Percentiles rank a stretch among this genome's conserved stretches.
phyloP scores from a whole-genome alignment of 108 stramenopile genomes.

The Pseudonitzschia delicatissima region DNA sequence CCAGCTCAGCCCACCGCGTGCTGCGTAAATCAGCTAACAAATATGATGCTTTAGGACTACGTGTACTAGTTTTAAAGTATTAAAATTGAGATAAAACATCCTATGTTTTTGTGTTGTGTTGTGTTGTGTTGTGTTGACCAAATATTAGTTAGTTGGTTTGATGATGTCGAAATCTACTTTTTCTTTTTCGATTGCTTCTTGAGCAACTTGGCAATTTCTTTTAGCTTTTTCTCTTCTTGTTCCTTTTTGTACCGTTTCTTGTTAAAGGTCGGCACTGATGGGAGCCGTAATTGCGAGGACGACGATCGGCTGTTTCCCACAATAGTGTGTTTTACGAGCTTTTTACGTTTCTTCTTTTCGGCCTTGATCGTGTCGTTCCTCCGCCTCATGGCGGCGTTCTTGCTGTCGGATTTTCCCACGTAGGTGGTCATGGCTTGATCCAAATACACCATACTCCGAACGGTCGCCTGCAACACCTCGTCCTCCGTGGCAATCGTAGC shows the following conservation, averaged over 20 bases:
- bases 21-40: no score
- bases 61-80: no score
- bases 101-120: no score
- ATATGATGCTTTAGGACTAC: no score
- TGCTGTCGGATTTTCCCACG: background rate
- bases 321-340: background rate
- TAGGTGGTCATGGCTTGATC: slow-evolving; percentile 20
- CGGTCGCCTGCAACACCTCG: slow-evolving; percentile 11
- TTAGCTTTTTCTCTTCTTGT: slow-evolving; percentile 24
- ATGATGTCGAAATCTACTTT: no score
- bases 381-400: slow-evolving; percentile 4
- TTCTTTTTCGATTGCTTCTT: slow-evolving; percentile 17
- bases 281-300: background rate
- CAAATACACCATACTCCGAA: slow-evolving; percentile 10
- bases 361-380: background rate
- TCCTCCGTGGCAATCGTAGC: background rate
- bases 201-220: slow-evolving; percentile 32
- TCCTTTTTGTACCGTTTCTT: slow-evolving; percentile 33
- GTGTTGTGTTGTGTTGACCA: no score
- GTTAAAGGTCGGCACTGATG: slow-evolving; percentile 18
- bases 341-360: background rate
- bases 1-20: slow-evolving; percentile 34
- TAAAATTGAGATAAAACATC: no score
- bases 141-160: no score
- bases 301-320: slow-evolving; percentile 22